Evolutionary conservation across 179 eudicot species (phyloP).

Genomic region (Corrigiola litoralis): DNA sequence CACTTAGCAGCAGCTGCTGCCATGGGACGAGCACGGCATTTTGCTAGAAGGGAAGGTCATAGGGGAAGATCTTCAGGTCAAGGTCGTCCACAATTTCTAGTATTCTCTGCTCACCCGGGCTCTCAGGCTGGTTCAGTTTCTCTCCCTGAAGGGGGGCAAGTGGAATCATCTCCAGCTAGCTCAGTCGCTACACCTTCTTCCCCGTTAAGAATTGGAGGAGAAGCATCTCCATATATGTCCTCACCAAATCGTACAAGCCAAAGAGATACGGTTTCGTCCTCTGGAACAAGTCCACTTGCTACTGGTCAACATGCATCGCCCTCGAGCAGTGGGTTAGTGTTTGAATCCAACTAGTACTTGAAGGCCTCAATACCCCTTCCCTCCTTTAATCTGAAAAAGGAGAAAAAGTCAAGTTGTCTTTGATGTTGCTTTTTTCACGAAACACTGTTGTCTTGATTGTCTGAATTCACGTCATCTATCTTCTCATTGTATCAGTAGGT

Average conservation of each 20-base stretch:
- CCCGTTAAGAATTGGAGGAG: conserved; percentile 37
- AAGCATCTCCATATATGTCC: conserved; percentile 35
- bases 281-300: conserved; percentile 42
- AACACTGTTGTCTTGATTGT: neutral
- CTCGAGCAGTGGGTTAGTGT: conserved; percentile 46
- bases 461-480: neutral
- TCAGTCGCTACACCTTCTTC: conserved; percentile 34
- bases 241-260: conserved; percentile 20
- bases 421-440: neutral
- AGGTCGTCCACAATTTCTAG: conserved; percentile 67
- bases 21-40: conserved; percentile 81
- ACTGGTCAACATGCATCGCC: conserved; percentile 46
- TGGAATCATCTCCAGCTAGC: conserved; percentile 33
- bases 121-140: conserved; percentile 38
- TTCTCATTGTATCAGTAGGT: conserved; percentile 28
- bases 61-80: conserved; percentile 63
- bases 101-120: conserved; percentile 55
- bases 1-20: conserved; percentile 98
- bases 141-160: conserved; percentile 37
- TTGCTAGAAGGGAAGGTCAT: conserved; percentile 74
- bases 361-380: neutral
- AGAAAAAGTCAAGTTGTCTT: neutral
- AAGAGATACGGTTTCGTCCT: conserved; percentile 38
- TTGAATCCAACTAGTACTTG: neutral
- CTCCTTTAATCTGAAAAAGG: neutral